Conservation (phyloP, 208 protist genomes). For the Acanthamoeba polyphaga region DNA sequence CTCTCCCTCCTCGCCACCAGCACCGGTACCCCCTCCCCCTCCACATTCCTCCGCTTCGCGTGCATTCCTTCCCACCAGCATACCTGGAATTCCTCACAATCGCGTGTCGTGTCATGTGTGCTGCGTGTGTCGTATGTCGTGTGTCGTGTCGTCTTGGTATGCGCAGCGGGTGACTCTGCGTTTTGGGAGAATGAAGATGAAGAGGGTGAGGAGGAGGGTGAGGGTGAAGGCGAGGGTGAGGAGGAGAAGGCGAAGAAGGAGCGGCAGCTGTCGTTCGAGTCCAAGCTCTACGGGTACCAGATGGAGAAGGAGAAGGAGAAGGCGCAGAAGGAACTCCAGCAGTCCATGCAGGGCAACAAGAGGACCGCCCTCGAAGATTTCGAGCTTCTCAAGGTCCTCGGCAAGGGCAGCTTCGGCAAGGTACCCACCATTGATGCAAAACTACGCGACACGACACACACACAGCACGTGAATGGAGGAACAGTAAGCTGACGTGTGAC, state of each 20-base stretch:
- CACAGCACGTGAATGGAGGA: neutral
- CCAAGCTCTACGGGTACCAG: conserved; percentile 44
- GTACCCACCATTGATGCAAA: neutral
- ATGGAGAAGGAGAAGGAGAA: conserved; percentile 70
- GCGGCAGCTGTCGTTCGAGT: conserved; percentile 51
- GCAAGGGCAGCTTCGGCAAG: conserved; percentile 84
- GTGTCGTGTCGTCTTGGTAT: neutral
- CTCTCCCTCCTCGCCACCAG: conserved; percentile 18
- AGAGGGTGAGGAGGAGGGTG: neutral
- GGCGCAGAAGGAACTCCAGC: conserved; percentile 36
- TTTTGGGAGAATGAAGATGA: conserved; percentile 68
- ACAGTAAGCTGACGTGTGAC: neutral
- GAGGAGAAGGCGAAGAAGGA: conserved; percentile 58
- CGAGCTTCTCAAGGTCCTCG: conserved; percentile 83
- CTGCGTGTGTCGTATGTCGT: neutral
- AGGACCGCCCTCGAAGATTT: conserved; percentile 82
- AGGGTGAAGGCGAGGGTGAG: conserved; percentile 11
- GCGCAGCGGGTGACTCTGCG: conserved; percentile 16
- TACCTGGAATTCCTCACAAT: too few relatives aligned
- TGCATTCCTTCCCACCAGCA: neutral
- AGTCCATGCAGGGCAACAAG: conserved; percentile 26
- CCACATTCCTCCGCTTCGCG: neutral
- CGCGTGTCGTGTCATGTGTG: too few relatives aligned
- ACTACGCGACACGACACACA: neutral
- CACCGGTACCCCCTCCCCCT: neutral